Base-by-base conservation (phyloP, 257 asterid species). In the Scutellaria baicalensis region DNA sequence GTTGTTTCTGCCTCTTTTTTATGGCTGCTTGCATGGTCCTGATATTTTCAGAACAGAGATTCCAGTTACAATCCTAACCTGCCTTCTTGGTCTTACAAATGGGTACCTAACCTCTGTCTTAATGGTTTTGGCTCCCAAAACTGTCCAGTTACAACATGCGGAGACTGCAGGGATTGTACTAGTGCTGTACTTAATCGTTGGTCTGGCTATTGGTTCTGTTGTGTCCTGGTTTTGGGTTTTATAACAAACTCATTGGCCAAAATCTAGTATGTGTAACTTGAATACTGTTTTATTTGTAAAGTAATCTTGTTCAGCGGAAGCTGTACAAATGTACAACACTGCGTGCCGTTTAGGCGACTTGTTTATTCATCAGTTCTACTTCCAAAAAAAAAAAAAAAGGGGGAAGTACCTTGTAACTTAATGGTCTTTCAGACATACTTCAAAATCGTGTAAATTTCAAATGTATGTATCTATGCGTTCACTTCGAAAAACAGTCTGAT, bases 161-260 rank as follows among this genome's bases (percentile, higher is more conserved):
- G 97, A 93, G 81, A 81, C 88, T 55, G 96, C 96, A 16, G 99
- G 99, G 78, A 86, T 82, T 10, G 88, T 86, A 72, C 75, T 91
- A 6, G 96, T 83, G 31, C 57, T 93, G 80, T 91, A 85, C 82
- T 77, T 86, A 52, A 80, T 89, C 27, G 43, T 77, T 33, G 96
- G 97, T 70, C 75, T 86, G 78, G 91, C 95, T 11, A 65, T 75
- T 55, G 97, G 99, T 52, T 93, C 96, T 14, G 62, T 91, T 48
- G 83, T 88, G 4, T 91, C 99, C 9, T 93, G 96, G 99, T 81
- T 93, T 67, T 93, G 99, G 99, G 88, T 91, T 70, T 80, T 93
- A 42, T 89, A 80, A 31, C 78, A 79, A n/a, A 36, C 42, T 13
- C 5, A n/a, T 18, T 3, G 62, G 52, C 42, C 11, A n/a, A 59